Evolutionary conservation across 78 protist species (phyloP).

Genomic region (Isochrysis galbana): DNA sequence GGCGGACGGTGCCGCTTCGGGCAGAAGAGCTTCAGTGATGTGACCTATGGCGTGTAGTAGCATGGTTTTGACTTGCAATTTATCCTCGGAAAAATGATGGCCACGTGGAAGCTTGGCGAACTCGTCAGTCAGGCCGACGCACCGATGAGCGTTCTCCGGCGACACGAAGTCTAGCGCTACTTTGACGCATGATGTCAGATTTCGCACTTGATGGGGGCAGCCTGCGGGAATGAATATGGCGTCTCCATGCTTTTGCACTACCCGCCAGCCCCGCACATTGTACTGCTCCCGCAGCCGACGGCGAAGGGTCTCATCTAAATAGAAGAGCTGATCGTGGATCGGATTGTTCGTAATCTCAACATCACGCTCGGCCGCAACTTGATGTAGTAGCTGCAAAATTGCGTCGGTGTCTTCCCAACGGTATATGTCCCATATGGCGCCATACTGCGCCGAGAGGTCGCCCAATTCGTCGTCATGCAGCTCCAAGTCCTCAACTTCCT

Average conservation of each 20-base stretch:
- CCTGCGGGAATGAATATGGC: slow-evolving; percentile 7
- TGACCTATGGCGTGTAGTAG: not conserved
- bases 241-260: not conserved
- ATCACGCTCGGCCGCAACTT: not conserved
- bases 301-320: not conserved
- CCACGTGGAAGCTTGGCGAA: not conserved
- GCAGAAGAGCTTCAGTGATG: not conserved
- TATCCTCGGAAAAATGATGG: slow-evolving; percentile 10
- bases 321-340: slow-evolving; percentile 27
- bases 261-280: not conserved
- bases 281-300: not conserved
- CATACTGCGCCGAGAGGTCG: not conserved
- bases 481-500: not conserved
- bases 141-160: not conserved
- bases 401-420: slow-evolving; percentile 10
- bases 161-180: slow-evolving; percentile 15
- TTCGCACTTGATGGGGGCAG: slow-evolving; percentile 21
- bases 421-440: not conserved
- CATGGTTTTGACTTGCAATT: slow-evolving; percentile 15
- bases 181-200: slow-evolving; percentile 10
- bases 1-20: too few species aligned
- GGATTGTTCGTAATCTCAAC: slow-evolving; percentile 12
- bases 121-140: not conserved
- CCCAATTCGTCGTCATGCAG: not conserved
- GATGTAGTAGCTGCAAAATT: not conserved